Evolutionary conservation across 179 eudicot genomes (phyloP).

Genomic region (Beta corolliflora): DNA sequence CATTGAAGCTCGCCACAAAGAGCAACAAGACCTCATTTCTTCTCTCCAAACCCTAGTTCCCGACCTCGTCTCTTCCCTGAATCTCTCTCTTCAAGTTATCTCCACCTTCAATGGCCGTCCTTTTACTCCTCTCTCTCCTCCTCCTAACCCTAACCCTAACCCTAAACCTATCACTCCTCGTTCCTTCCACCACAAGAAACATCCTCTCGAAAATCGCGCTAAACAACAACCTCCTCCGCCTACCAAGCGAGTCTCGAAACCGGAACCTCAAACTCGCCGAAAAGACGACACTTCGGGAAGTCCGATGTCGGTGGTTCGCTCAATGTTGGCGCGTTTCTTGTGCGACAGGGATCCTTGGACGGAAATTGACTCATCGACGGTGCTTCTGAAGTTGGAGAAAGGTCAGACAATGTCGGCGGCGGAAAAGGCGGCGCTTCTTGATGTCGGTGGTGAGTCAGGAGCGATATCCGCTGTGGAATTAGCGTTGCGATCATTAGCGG

Average conservation of each 20-base stretch:
- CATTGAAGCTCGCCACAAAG: conserved; percentile 45
- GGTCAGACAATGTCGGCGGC: conserved; percentile 39
- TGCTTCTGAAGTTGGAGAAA: conserved; percentile 75
- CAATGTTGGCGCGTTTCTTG: conserved; percentile 76
- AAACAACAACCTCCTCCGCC: conserved; percentile 12
- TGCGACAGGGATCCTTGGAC: conserved; percentile 72
- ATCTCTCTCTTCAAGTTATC: conserved; percentile 65
- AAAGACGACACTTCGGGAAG: conserved; percentile 38
- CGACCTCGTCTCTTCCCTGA: conserved; percentile 72
- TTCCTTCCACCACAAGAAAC: conserved; percentile 17
- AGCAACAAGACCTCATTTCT: conserved; percentile 62
- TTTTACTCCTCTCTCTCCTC: conserved; percentile 50
- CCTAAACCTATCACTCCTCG: conserved; percentile 14
- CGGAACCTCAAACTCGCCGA: conserved; percentile 11
- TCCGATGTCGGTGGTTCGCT: conserved; percentile 55
- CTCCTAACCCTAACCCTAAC: conserved; percentile 22
- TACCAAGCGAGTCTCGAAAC: conserved; percentile 14
- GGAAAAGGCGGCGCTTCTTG: conserved; percentile 67
- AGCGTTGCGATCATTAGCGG: conserved; percentile 73
- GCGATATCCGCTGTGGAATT: conserved; percentile 62
- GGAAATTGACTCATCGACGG: conserved; percentile 70
- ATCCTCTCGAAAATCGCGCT: not conserved
- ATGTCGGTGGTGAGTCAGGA: conserved; percentile 70
- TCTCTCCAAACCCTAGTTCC: conserved; percentile 78
- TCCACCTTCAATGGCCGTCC: conserved; percentile 63